Conservation (phyloP, 768 basidiomycete genomes). For the Phaeolepiota aurea region DNA sequence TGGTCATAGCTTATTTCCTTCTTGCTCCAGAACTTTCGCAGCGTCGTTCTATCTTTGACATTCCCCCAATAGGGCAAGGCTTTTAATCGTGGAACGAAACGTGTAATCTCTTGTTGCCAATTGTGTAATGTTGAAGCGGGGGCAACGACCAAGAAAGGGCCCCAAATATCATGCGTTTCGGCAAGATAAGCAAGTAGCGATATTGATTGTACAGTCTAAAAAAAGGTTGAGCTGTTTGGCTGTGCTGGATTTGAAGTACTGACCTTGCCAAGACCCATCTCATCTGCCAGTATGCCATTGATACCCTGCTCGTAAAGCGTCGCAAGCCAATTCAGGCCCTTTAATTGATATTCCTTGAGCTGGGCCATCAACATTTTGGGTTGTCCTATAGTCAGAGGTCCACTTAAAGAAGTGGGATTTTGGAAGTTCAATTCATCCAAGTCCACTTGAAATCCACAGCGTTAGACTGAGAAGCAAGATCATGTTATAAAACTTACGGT, state of each 20-base stretch:
- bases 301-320: constrained; percentile 98
- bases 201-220: constrained; percentile 93
- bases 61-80: constrained; percentile 98
- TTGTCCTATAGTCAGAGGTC: constrained; percentile 79
- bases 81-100: constrained; percentile 90
- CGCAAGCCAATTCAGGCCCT: constrained; percentile 96
- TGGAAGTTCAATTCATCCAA: constrained; percentile 99
- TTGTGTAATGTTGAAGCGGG: constrained; percentile 97
- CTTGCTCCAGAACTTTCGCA: constrained; percentile 97
- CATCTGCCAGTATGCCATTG: constrained; percentile 98
- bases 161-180: constrained; percentile 98
- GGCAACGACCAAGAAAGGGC: constrained; percentile 96
- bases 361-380: constrained; percentile 96
- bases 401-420: constrained; percentile 88
- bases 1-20: constrained; percentile 94
- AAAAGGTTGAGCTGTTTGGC: too few species aligned
- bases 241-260: constrained; percentile 7
- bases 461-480: background rate
- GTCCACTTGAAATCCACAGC: constrained; percentile 43
- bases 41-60: constrained; percentile 88
- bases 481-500: constrained; percentile 41
- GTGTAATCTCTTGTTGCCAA: constrained; percentile 97
- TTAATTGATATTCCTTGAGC: constrained; percentile 96
- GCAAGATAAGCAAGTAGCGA: constrained; percentile 93
- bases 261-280: constrained; percentile 94